Conservation (phyloP, 2,329 filamentous ascomycete genomes). For the Talaromyces verruculosus region DNA sequence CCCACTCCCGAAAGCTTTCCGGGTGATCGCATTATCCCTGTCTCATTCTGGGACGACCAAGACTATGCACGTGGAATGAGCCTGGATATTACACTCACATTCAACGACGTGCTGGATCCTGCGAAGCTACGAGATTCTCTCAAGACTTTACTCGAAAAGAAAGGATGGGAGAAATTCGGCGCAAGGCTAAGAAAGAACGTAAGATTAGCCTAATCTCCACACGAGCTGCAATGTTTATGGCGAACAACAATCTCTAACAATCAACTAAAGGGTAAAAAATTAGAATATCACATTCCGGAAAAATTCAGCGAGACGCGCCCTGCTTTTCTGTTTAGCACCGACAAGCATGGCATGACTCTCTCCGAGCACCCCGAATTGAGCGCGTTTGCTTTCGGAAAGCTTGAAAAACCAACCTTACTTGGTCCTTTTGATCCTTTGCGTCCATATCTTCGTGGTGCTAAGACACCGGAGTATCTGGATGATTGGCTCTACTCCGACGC, state of each 20-base stretch:
- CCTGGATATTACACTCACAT: conserved; percentile 37
- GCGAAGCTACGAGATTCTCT: conserved; percentile 41
- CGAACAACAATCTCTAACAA: conserved; percentile 1
- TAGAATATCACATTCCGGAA: conserved; percentile 47
- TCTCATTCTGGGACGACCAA: conserved; percentile 17
- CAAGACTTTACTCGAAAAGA: conserved; percentile 41
- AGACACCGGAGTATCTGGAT: conserved; percentile 33
- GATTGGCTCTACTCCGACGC: conserved; percentile 47
- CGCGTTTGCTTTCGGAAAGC: conserved; percentile 37
- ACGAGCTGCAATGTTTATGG: neutral
- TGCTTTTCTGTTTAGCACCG: conserved; percentile 45
- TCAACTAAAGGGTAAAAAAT: conserved; percentile 23
- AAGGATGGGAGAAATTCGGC: conserved; percentile 51
- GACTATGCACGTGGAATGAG: conserved; percentile 8
- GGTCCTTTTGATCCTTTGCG: conserved; percentile 30
- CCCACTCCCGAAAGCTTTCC: conserved; percentile 11
- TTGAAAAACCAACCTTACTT: conserved; percentile 31
- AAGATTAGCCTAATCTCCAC: conserved; percentile 16
- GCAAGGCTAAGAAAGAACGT: conserved; percentile 48
- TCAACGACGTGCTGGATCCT: conserved; percentile 51
- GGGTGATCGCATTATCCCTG: conserved; percentile 16
- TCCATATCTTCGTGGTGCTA: conserved; percentile 27
- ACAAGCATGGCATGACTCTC: conserved; percentile 38
- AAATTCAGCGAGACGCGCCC: conserved; percentile 41
- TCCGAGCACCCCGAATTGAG: conserved; percentile 45